A percentile compares a stretch with the other conserved stretches of the same genome.
Evolutionary conservation across 495 filamentous ascomycete species (phyloP).

Genomic region (Chaetomidium leptoderma): DNA sequence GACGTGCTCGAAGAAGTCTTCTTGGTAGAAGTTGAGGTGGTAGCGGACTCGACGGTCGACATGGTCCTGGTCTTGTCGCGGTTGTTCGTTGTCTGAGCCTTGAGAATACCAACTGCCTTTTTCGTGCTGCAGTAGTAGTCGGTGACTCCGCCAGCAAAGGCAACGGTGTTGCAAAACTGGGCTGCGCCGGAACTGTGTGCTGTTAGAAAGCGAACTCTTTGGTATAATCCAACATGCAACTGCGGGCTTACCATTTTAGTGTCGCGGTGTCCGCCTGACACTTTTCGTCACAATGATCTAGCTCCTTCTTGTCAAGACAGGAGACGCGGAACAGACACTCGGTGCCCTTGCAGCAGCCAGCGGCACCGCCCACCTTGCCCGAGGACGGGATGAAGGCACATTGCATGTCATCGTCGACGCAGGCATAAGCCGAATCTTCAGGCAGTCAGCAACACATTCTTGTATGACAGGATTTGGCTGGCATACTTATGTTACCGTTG

Average conservation of each 20-base stretch:
- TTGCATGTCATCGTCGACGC: constrained; percentile 17
- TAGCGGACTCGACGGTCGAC: constrained; percentile 20
- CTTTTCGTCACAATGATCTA: constrained; percentile 34
- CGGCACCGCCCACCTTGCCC: constrained; percentile 25
- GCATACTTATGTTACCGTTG: constrained; percentile 30
- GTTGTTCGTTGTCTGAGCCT: constrained; percentile 35
- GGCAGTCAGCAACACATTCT: neutral
- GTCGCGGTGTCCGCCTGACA: constrained; percentile 35
- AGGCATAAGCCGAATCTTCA: constrained; percentile 36
- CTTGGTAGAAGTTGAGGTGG: constrained; percentile 11
- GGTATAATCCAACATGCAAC: neutral
- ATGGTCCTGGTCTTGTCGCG: constrained; percentile 35
- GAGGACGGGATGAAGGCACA: constrained; percentile 35
- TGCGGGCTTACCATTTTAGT: constrained; percentile 37
- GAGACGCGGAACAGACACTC: constrained; percentile 30
- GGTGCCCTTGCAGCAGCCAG: constrained; percentile 35
- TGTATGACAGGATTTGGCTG: neutral
- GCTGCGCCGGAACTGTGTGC: constrained; percentile 24
- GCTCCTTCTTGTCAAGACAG: constrained; percentile 31
- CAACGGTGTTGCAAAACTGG: constrained; percentile 38
- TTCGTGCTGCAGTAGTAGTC: constrained; percentile 41
- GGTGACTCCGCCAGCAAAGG: constrained; percentile 30
- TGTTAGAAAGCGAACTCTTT: neutral
- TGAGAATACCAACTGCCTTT: constrained; percentile 26
- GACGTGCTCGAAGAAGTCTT: constrained; percentile 1